Evolutionary conservation across 495 filamentous ascomycete genomes (phyloP).

Genomic region (Elasticomyces elasticus): DNA sequence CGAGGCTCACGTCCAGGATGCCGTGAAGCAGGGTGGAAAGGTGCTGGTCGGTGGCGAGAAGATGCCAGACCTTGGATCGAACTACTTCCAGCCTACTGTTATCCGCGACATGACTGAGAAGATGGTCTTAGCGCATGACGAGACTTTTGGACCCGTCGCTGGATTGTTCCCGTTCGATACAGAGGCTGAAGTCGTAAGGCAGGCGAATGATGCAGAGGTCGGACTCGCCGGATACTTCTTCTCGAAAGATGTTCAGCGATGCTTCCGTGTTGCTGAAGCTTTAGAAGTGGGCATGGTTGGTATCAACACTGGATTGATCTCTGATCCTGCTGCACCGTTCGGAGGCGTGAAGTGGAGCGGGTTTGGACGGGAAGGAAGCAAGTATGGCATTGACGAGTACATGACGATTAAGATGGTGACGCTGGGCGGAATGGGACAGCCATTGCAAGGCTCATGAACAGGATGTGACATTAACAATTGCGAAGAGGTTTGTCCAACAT

Average conservation of each 20-base stretch:
- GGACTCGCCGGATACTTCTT: conserved; percentile 45
- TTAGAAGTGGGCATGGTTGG: conserved; percentile 47
- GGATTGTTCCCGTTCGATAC: conserved; percentile 41
- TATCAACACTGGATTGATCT: conserved; percentile 39
- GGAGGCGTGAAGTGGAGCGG: conserved; percentile 91
- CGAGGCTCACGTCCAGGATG: conserved; percentile 33
- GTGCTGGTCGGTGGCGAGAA: conserved; percentile 36
- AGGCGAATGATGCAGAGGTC: conserved; percentile 41
- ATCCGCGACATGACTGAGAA: conserved; percentile 37
- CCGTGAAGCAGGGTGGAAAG: conserved; percentile 31
- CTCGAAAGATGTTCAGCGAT: conserved; percentile 37
- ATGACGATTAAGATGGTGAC: conserved; percentile 65
- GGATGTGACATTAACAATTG: neutral
- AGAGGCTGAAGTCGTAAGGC: conserved; percentile 41
- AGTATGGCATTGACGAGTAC: conserved; percentile 87
- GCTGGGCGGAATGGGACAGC: conserved; percentile 20
- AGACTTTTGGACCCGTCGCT: conserved; percentile 51
- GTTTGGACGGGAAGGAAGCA: conserved; percentile 85
- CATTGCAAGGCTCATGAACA: conserved; percentile 15
- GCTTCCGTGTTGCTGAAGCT: conserved; percentile 40
- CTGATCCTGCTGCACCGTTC: conserved; percentile 47
- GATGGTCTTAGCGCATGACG: conserved; percentile 43
- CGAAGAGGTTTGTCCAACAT: neutral
- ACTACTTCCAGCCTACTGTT: conserved; percentile 45
- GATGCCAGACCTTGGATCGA: conserved; percentile 33